These are phyloP conservation scores for Arthrocladium fulminans DNA, from an alignment of 2,329 filamentous ascomycete genomes.

Conservation along the genomic window DNA sequence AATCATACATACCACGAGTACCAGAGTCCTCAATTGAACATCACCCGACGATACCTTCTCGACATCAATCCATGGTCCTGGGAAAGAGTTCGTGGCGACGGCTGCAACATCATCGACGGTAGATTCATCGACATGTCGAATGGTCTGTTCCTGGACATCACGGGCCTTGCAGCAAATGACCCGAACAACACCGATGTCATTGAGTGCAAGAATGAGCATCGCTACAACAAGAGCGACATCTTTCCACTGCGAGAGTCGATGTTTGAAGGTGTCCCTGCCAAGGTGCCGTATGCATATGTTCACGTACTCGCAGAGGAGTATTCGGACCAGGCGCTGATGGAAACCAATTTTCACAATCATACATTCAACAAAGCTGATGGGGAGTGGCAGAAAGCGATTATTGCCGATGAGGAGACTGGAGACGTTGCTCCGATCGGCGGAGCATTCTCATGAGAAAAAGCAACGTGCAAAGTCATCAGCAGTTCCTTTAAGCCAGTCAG, in stretches of 20 bases:
- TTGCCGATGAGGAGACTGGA: not conserved
- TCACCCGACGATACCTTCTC: constrained; percentile 54
- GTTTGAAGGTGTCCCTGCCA: constrained; percentile 65
- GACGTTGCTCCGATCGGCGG: not conserved
- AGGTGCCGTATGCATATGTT: constrained; percentile 49
- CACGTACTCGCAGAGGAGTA: constrained; percentile 35
- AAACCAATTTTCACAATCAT: constrained; percentile 17
- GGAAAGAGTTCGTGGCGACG: constrained; percentile 54
- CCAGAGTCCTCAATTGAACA: constrained; percentile 31
- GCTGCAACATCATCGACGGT: constrained; percentile 72
- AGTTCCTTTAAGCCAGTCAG: no score
- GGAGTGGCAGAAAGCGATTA: constrained; percentile 7
- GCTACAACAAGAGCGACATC: constrained; percentile 60
- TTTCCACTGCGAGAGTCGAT: constrained; percentile 65
- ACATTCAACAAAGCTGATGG: not conserved
- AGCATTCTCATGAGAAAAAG: not conserved
- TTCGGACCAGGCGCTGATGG: constrained; percentile 27
- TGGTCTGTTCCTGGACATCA: constrained; percentile 77
- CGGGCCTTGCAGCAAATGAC: constrained; percentile 61
- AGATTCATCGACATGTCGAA: constrained; percentile 70
- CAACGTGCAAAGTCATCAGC: no score
- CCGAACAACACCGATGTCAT: constrained; percentile 51
- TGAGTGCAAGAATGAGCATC: constrained; percentile 73
- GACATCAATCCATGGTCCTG: constrained; percentile 66
- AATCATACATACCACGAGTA: constrained; percentile 57